Conservation (phyloP, 306 rosid species). For the Cicer chorassanicum region DNA sequence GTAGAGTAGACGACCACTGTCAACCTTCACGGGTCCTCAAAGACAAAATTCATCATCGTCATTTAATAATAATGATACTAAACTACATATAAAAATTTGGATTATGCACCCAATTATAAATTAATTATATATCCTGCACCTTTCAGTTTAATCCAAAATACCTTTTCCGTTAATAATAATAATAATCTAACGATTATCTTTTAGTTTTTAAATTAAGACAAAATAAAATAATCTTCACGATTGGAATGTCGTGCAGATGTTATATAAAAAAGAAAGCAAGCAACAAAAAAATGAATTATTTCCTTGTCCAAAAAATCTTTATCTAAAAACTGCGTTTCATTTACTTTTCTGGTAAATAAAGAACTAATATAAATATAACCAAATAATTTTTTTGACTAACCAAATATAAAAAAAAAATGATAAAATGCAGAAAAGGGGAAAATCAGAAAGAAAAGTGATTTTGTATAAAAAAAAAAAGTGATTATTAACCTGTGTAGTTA, state of each 20-base stretch:
- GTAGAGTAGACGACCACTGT: not conserved
- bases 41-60: not conserved
- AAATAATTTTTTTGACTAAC: no score
- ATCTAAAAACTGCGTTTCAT: not conserved
- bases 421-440: not conserved
- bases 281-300: not conserved
- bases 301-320: not conserved
- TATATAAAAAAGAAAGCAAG: not conserved
- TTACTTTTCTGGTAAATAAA: not conserved
- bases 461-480: no score
- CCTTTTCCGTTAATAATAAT: no score
- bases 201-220: not conserved
- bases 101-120: not conserved
- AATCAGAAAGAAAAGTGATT: not conserved
- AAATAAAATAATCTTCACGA: not conserved
- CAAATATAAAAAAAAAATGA: not conserved
- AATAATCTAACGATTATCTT: not conserved
- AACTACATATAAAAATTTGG: not conserved
- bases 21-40: conserved; percentile 44
- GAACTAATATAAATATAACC: not conserved
- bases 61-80: not conserved
- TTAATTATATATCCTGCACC: not conserved
- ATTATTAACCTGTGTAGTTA: conserved; percentile 73
- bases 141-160: not conserved
- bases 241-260: conserved; percentile 8